Evolutionary conservation across 2,329 filamentous ascomycete genomes (phyloP).

Genomic region (Penicillium sp.): DNA sequence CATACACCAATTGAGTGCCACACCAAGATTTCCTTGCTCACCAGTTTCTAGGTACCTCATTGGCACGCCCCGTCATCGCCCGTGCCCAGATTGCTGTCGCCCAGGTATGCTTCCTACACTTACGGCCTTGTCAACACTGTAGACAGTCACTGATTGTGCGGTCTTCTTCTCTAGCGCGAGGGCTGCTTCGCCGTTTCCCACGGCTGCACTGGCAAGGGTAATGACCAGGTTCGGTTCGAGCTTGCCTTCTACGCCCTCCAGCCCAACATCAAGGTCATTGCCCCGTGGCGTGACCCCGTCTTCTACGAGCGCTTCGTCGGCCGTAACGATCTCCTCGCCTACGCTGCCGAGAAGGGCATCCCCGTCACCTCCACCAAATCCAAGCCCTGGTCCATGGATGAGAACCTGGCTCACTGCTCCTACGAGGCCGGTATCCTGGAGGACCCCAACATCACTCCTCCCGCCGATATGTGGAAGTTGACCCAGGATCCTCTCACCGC

Average conservation of each 20-base stretch:
- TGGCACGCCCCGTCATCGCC: constrained; percentile 52
- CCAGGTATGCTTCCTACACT: constrained; percentile 16
- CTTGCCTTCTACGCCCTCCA: constrained; percentile 53
- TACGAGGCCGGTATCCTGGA: constrained; percentile 72
- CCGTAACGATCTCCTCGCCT: constrained; percentile 52
- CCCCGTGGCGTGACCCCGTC: constrained; percentile 51
- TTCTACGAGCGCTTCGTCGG: constrained; percentile 53
- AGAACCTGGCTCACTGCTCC: constrained; percentile 62
- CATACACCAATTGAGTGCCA: constrained; percentile 3
- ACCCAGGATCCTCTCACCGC: constrained; percentile 69
- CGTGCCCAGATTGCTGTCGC: constrained; percentile 45
- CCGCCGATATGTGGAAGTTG: constrained; percentile 75
- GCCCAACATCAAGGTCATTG: constrained; percentile 52
- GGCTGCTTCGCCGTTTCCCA: constrained; percentile 48
- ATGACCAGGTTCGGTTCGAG: constrained; percentile 54
- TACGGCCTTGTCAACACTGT: not conserved
- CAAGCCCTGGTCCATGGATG: constrained; percentile 55
- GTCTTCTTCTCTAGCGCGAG: constrained; percentile 35
- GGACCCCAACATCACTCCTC: constrained; percentile 62
- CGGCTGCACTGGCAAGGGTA: constrained; percentile 52
- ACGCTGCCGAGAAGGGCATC: constrained; percentile 49
- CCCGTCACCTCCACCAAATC: constrained; percentile 52
- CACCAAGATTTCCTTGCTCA: constrained; percentile 3
- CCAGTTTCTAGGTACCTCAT: constrained; percentile 32
- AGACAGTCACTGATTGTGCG: not conserved